Percentiles rank a stretch among this genome's conserved stretches.
Evolutionary conservation across 1,284 basidiomycete species (phyloP).

Genomic region (Fomes fomentarius): DNA sequence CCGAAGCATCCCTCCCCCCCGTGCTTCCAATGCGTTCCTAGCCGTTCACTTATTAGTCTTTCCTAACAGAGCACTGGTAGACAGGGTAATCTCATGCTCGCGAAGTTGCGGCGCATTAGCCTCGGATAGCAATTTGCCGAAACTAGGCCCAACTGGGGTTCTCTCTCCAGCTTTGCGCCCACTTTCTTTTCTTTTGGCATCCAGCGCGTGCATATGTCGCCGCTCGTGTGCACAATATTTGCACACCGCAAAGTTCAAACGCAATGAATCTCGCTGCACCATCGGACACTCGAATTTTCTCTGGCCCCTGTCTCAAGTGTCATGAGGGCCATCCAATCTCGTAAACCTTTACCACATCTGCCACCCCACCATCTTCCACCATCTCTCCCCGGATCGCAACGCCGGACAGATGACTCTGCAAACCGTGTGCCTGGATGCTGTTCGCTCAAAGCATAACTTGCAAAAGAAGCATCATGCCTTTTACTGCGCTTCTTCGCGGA

Average conservation of each 20-base stretch:
- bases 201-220: too few species aligned
- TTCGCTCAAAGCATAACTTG: background rate
- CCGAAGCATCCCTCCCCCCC: slow-evolving; percentile 7
- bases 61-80: slow-evolving; percentile 3
- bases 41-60: slow-evolving; percentile 1
- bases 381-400: background rate
- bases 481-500: too few species aligned
- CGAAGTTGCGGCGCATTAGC: slow-evolving; percentile 2
- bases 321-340: background rate
- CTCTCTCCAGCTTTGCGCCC: slow-evolving; percentile 1
- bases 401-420: background rate
- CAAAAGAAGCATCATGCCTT: too few species aligned
- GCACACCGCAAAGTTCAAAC: too few species aligned
- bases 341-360: background rate
- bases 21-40: background rate
- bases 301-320: background rate
- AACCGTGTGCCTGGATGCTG: background rate
- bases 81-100: slow-evolving; percentile 12
- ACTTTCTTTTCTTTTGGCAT: slow-evolving; percentile 8
- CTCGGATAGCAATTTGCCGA: slow-evolving; percentile 3
- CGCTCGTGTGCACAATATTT: too few species aligned
- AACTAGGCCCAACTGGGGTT: slow-evolving; percentile 11
- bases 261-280: too few species aligned
- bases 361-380: too few species aligned
- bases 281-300: background rate